These are phyloP conservation scores for Dissophora globulifera DNA, from an alignment of 192 early-diverging fungal genomes.

Conservation along the genomic window DNA sequence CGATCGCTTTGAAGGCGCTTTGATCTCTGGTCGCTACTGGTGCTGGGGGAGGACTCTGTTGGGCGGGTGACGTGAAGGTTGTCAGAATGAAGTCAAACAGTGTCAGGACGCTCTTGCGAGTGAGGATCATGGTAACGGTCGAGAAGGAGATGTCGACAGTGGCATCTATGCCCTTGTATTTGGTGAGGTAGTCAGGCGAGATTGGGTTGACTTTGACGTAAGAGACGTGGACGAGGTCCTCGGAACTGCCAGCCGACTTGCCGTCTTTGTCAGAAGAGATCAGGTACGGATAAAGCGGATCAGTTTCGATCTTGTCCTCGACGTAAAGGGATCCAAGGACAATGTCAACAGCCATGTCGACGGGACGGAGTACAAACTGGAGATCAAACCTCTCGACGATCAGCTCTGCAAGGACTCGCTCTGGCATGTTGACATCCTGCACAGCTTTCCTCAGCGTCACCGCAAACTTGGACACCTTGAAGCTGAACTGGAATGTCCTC, in stretches of 20 bases:
- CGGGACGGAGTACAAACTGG: conserved; percentile 74
- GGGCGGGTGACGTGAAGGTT: conserved; percentile 65
- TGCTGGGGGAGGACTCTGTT: conserved; percentile 1
- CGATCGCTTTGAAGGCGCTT: neutral
- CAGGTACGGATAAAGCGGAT: conserved; percentile 68
- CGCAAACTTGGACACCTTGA: conserved; percentile 76
- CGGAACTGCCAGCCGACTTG: conserved; percentile 54
- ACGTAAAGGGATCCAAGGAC: conserved; percentile 82
- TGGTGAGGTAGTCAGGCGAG: conserved; percentile 77
- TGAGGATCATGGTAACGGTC: conserved; percentile 83
- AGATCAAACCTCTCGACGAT: conserved; percentile 78
- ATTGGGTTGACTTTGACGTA: conserved; percentile 77
- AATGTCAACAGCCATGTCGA: conserved; percentile 79
- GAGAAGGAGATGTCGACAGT: conserved; percentile 83
- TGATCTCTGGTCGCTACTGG: conserved; percentile 10
- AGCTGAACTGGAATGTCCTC: conserved; percentile 66
- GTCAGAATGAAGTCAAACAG: conserved; percentile 87
- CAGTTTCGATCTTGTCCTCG: conserved; percentile 70
- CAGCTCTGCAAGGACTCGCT: conserved; percentile 71
- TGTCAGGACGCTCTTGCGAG: conserved; percentile 84
- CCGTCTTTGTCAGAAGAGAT: conserved; percentile 61
- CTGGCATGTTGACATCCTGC: conserved; percentile 51
- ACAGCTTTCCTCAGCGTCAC: conserved; percentile 71
- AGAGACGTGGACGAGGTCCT: conserved; percentile 75
- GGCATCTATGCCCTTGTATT: conserved; percentile 83